Base-by-base conservation (phyloP, 805 yeast genomes). In the Monosporozyma aquatica region DNA sequence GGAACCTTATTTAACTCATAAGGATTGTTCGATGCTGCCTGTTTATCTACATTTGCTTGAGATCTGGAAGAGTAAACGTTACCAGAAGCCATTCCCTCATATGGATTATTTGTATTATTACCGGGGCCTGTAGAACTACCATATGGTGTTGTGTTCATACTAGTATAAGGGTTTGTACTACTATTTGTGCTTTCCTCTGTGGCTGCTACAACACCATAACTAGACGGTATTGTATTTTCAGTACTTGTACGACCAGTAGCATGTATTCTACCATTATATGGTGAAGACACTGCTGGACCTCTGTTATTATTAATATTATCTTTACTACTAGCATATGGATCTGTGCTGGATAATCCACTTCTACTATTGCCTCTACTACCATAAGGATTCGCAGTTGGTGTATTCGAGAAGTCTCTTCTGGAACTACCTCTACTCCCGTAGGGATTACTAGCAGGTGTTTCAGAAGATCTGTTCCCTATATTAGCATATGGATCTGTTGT, bases 121-220 rank as follows among this genome's bases (percentile, higher is more conserved):
- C 15, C 22, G 15, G n/a, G n/a, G n/a, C 29, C 23, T 8, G 42
- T 23, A 35, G 45, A 22, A 30, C 25, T 20, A 11, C 37, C 42
- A 32, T 46, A 43, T 37, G 47, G 45, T 21, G 42, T 34, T 23
- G 42, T 28, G 38, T 35, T 20, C 41, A 42, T 36, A 23, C 38
- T 28, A 23, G 38, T 28, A 17, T 26, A 35, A 25, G 37, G 40
- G 32, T 40, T 42, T 9, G 13, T n/a, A 11, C 34, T 26, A 24
- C 27, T 27, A n/a, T 24, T 24, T 4, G 42, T n/a, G 13, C 15
- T 32, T 5, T 37, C 33, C 9, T 38, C 9, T 4, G 37, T 38
- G 6, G 30, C 41, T 14, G 13, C 27, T 6, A 15, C 26, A 8
- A 26, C 35, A 22, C 24, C 36, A 7, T 30, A 24, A 27, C 27